Conservation (phyloP, 169 alveolate genomes). For the Cryptosporidium muris region DNA sequence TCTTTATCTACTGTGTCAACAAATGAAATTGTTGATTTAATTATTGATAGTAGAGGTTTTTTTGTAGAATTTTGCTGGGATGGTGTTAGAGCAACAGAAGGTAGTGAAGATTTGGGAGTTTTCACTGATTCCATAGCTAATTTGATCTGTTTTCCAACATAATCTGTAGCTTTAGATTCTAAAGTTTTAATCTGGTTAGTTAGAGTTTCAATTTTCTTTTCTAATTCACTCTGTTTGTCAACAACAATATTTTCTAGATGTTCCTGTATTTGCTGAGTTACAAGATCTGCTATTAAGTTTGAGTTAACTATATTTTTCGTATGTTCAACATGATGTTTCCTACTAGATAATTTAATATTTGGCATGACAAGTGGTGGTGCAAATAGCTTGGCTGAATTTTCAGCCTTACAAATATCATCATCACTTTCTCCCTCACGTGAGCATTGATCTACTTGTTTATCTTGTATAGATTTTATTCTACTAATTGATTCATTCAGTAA, state of each 20-base stretch:
- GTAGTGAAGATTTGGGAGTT: neutral
- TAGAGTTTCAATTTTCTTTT: constrained; percentile 37
- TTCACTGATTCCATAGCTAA: neutral
- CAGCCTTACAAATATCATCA: constrained; percentile 2
- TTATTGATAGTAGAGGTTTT: constrained; percentile 21
- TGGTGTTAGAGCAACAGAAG: neutral
- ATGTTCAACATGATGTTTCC: neutral
- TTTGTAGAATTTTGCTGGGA: constrained; percentile 7
- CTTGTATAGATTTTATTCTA: constrained; percentile 30
- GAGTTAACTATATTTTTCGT: constrained; percentile 27
- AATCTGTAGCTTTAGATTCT: constrained; percentile 46
- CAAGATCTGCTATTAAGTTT: constrained; percentile 53
- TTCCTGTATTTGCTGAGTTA: constrained; percentile 37
- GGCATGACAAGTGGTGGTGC: constrained; percentile 67
- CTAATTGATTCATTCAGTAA: constrained; percentile 35
- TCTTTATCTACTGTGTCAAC: neutral
- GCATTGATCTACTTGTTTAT: neutral
- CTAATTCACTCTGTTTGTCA: constrained; percentile 37
- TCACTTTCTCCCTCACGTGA: neutral
- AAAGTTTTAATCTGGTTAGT: constrained; percentile 23
- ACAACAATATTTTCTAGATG: constrained; percentile 18
- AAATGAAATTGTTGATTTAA: neutral
- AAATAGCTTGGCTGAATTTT: constrained; percentile 12
- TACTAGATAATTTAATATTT: constrained; percentile 1
- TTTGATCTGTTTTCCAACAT: constrained; percentile 34